Percentiles rank a stretch among this genome's conserved stretches.
phyloP scores from a whole-genome alignment of 2,329 filamentous ascomycete genomes.

The Clonostachys byssicola region DNA sequence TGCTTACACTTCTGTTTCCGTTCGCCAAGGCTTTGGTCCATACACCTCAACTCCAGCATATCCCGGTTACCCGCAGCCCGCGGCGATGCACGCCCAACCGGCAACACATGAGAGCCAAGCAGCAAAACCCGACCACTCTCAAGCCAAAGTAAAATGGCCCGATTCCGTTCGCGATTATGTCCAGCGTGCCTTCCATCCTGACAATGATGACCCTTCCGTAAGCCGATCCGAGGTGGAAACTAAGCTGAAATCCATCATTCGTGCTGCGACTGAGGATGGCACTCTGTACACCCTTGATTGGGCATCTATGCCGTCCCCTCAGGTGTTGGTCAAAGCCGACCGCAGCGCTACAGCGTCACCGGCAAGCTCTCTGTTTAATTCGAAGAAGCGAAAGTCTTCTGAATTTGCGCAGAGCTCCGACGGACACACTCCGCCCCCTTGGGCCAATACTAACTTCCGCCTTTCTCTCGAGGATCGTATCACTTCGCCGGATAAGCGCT shows the following conservation, averaged over 20 bases:
- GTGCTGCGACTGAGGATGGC: slow-evolving; percentile 70
- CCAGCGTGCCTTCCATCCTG: slow-evolving; percentile 77
- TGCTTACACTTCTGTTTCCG: slow-evolving; percentile 58
- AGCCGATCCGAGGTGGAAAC: slow-evolving; percentile 69
- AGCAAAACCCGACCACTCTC: slow-evolving; percentile 23
- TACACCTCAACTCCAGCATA: slow-evolving; percentile 23
- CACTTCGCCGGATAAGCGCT: slow-evolving; percentile 40
- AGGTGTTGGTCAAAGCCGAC: slow-evolving; percentile 74
- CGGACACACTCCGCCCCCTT: slow-evolving; percentile 53
- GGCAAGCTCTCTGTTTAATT: slow-evolving; percentile 17
- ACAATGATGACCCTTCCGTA: slow-evolving; percentile 62
- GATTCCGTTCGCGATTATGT: slow-evolving; percentile 83
- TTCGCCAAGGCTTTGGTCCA: slow-evolving; percentile 55
- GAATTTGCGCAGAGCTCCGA: slow-evolving; percentile 41
- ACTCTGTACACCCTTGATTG: slow-evolving; percentile 75
- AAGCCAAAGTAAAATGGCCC: slow-evolving; percentile 74
- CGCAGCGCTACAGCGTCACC: slow-evolving; percentile 23
- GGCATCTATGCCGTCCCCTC: slow-evolving; percentile 78
- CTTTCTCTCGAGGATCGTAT: slow-evolving; percentile 70
- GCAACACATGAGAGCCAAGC: slow-evolving; percentile 8
- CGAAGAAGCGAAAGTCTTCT: slow-evolving; percentile 80
- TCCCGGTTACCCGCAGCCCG: slow-evolving; percentile 9
- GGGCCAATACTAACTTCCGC: slow-evolving; percentile 65
- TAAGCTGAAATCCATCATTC: slow-evolving; percentile 84
- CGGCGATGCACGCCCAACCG: slow-evolving; percentile 8